A percentile compares a stretch with the other conserved stretches of the same genome.
phyloP scores from a whole-genome alignment of 495 filamentous ascomycete species.

The Talaromyces nanjingensis region DNA sequence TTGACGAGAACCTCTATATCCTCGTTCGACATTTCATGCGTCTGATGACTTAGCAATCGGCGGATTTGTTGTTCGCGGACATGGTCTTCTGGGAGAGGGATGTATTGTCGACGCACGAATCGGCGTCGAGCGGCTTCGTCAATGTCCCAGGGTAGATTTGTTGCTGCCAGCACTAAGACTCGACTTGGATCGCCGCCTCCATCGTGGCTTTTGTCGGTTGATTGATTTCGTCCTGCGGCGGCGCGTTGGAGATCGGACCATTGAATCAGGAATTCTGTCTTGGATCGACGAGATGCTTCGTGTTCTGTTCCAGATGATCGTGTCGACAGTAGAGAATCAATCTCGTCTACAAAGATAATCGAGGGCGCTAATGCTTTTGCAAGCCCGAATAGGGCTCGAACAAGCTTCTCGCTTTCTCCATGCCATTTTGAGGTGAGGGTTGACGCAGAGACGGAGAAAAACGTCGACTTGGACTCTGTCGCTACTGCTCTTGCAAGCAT shows the following conservation, averaged over 20 bases:
- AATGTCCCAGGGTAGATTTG: slow-evolving; percentile 96
- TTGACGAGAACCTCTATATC: slow-evolving; percentile 75
- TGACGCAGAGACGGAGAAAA: slow-evolving; percentile 94
- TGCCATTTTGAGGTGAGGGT: slow-evolving; percentile 94
- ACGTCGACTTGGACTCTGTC: slow-evolving; percentile 90
- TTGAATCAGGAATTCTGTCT: slow-evolving; percentile 97
- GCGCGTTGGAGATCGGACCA: slow-evolving; percentile 93
- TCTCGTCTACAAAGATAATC: slow-evolving; percentile 99
- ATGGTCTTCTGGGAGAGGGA: slow-evolving; percentile 79
- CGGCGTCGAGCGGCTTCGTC: slow-evolving; percentile 89
- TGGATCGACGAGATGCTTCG: slow-evolving; percentile 88
- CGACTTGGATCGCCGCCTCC: slow-evolving; percentile 76
- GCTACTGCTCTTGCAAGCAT: slow-evolving; percentile 96
- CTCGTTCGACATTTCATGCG: slow-evolving; percentile 64
- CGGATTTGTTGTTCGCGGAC: slow-evolving; percentile 72
- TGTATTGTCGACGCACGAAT: slow-evolving; percentile 94
- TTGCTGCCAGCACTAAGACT: slow-evolving; percentile 91
- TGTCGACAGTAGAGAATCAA: slow-evolving; percentile 86
- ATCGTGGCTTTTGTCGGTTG: slow-evolving; percentile 48
- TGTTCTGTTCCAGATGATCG: slow-evolving; percentile 80
- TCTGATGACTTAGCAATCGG: slow-evolving; percentile 77
- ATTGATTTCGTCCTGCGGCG: slow-evolving; percentile 75
- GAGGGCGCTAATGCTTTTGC: slow-evolving; percentile 87
- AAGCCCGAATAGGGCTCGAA: slow-evolving; percentile 83
- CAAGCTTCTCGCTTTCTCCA: slow-evolving; percentile 93